These are phyloP conservation scores for Ensete ventricosum DNA, from an alignment of 176 grass and related monocot species.

Conservation along the genomic window DNA sequence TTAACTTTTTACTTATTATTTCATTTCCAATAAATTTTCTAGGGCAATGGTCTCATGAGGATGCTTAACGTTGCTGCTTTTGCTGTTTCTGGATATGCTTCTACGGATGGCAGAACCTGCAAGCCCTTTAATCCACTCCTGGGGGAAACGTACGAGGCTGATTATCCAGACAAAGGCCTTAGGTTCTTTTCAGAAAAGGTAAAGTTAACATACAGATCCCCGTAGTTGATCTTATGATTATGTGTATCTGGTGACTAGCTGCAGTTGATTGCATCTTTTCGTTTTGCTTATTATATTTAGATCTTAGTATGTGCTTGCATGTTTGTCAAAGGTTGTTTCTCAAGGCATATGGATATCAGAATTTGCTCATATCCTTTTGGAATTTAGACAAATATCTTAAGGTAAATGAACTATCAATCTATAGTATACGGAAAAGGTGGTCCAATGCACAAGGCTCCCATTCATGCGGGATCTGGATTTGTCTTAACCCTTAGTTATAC, in stretches of 20 bases:
- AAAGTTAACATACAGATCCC: background rate
- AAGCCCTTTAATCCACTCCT: constrained; percentile 98
- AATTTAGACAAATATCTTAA: too few species aligned
- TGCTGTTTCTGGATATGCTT: constrained; percentile 98
- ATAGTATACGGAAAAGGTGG: too few species aligned
- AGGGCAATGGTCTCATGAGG: constrained; percentile 95
- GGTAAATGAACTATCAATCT: too few species aligned
- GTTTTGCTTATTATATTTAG: background rate
- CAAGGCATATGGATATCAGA: too few species aligned
- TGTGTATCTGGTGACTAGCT: background rate
- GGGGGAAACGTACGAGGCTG: constrained; percentile 95
- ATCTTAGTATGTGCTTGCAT: too few species aligned
- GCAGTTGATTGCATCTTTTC: background rate
- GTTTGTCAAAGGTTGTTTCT: too few species aligned
- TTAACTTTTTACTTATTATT: background rate
- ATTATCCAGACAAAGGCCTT: constrained; percentile 93
- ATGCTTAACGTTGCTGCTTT: constrained; percentile 90
- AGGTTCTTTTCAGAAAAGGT: constrained; percentile 99
- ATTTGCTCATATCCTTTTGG: too few species aligned
- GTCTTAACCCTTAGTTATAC: too few species aligned
- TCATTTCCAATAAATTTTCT: background rate
- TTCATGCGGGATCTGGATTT: too few species aligned
- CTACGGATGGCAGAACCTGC: constrained; percentile 89
- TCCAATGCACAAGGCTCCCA: too few species aligned
- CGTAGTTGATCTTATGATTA: background rate